A percentile compares a stretch with the other conserved stretches of the same genome.
phyloP scores from a whole-genome alignment of 75 land plant genomes.

The Chamaecyparis obtusa region DNA sequence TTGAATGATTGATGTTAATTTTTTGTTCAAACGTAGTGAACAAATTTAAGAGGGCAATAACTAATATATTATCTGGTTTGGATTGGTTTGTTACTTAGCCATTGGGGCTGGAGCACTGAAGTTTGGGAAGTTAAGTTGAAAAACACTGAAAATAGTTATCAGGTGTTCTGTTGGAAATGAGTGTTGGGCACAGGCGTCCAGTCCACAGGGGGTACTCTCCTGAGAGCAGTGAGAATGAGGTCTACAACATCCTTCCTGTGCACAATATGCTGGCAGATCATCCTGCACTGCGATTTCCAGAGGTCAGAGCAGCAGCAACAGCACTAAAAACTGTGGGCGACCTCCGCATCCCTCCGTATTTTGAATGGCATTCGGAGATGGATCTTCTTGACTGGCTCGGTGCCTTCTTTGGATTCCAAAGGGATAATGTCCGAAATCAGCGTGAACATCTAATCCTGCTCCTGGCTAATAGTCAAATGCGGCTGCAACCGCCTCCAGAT shows the following conservation, averaged over 20 bases:
- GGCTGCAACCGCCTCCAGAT: conserved; percentile 73
- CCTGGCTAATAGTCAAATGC: conserved; percentile 93
- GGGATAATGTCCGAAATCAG: conserved; percentile 81
- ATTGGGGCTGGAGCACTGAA: background rate
- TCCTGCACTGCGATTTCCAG: conserved; percentile 77
- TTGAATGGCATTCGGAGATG: conserved; percentile 42
- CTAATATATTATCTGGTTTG: background rate
- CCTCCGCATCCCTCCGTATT: conserved; percentile 56
- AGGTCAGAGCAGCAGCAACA: conserved; percentile 79
- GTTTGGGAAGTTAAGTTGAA: background rate
- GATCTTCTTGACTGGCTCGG: conserved; percentile 96
- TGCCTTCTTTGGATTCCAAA: conserved; percentile 81
- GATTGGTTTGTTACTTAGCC: background rate
- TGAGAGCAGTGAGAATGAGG: conserved; percentile 14
- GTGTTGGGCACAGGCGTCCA: background rate
- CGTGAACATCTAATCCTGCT: conserved; percentile 93
- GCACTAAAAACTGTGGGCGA: conserved; percentile 73
- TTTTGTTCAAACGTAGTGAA: background rate
- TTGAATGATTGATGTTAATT: background rate
- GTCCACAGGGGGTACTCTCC: background rate
- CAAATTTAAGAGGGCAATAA: background rate
- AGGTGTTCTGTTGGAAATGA: conserved; percentile 1
- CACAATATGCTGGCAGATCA: conserved; percentile 82
- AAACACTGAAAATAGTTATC: background rate
- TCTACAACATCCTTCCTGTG: conserved; percentile 87